A percentile compares a stretch with the other conserved stretches of the same genome.
Conservation (phyloP, 1,284 basidiomycete species). For the Papiliotrema nemorosa region DNA sequence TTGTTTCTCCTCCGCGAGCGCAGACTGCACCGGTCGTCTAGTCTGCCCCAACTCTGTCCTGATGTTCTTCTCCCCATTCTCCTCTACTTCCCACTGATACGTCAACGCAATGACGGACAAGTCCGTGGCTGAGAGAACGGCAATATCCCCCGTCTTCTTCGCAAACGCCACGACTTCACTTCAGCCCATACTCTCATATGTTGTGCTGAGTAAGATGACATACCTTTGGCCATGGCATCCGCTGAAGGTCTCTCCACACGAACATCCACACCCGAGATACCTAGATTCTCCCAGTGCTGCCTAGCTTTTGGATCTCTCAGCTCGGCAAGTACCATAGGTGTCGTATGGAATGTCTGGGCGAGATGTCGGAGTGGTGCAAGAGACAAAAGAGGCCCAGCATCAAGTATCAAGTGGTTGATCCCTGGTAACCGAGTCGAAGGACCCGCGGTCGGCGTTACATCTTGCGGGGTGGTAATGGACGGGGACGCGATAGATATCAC, state of each 20-base stretch:
- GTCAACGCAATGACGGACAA: conserved; percentile 87
- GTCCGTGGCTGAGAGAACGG: conserved; percentile 88
- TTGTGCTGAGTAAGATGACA: conserved; percentile 23
- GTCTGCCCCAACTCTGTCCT: conserved; percentile 53
- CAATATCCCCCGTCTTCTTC: conserved; percentile 94
- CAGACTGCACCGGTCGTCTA: conserved; percentile 8
- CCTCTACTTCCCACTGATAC: conserved; percentile 65
- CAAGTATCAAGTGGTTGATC: conserved; percentile 77
- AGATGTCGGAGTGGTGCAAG: conserved; percentile 78
- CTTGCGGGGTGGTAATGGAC: conserved; percentile 1
- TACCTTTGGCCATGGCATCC: conserved; percentile 71
- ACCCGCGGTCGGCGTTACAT: not conserved
- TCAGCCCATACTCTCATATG: not conserved
- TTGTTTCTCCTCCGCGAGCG: conserved; percentile 51
- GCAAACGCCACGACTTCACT: conserved; percentile 77
- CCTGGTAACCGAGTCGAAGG: not conserved
- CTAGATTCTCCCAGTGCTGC: conserved; percentile 74
- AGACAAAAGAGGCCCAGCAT: conserved; percentile 85
- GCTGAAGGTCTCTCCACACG: conserved; percentile 69
- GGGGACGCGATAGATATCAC: conserved; percentile 17
- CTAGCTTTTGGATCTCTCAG: conserved; percentile 79
- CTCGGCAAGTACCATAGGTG: conserved; percentile 83
- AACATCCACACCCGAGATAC: conserved; percentile 63
- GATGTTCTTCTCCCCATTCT: conserved; percentile 53
- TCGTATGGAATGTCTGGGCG: conserved; percentile 76